Conservation (phyloP, 2,329 filamentous ascomycete genomes). For the Decorospora gaudefroyi region DNA sequence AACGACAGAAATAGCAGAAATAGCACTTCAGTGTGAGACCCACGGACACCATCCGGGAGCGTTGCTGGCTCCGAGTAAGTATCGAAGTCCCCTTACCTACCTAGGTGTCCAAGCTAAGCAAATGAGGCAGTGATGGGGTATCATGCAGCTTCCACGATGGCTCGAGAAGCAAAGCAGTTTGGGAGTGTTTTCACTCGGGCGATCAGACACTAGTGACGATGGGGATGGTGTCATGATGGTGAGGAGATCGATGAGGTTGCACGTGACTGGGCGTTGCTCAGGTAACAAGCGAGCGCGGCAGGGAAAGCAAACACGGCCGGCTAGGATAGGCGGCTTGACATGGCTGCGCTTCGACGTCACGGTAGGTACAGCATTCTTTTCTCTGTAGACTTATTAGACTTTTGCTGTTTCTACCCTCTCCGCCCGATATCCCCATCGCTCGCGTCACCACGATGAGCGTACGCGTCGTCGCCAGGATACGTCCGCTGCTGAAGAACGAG, state of each 20-base stretch:
- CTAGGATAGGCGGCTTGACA: constrained; percentile 24
- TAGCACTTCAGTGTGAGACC: constrained; percentile 3
- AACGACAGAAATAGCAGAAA: constrained; percentile 14
- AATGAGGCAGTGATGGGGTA: too few species aligned
- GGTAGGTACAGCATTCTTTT: constrained; percentile 41
- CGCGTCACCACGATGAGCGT: constrained; percentile 59
- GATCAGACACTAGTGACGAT: background rate
- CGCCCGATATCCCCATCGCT: constrained; percentile 13
- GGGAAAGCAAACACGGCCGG: constrained; percentile 33
- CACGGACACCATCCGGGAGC: constrained; percentile 3
- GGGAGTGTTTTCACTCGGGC: too few species aligned
- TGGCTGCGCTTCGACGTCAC: constrained; percentile 38
- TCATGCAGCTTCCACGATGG: too few species aligned
- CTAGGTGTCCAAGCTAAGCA: too few species aligned
- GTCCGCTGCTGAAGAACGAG: constrained; percentile 84
- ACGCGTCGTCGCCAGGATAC: constrained; percentile 86
- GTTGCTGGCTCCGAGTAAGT: too few species aligned
- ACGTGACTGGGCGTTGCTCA: constrained; percentile 28
- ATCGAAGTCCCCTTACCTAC: too few species aligned
- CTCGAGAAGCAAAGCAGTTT: too few species aligned
- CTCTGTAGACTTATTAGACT: constrained; percentile 30
- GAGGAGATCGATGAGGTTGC: constrained; percentile 9
- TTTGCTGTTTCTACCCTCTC: constrained; percentile 25
- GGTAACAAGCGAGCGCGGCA: constrained; percentile 26
- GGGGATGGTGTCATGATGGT: too few species aligned